Evolutionary conservation across 371 early-diverging fungal species (phyloP).

Genomic region (Mucor piriformis): DNA sequence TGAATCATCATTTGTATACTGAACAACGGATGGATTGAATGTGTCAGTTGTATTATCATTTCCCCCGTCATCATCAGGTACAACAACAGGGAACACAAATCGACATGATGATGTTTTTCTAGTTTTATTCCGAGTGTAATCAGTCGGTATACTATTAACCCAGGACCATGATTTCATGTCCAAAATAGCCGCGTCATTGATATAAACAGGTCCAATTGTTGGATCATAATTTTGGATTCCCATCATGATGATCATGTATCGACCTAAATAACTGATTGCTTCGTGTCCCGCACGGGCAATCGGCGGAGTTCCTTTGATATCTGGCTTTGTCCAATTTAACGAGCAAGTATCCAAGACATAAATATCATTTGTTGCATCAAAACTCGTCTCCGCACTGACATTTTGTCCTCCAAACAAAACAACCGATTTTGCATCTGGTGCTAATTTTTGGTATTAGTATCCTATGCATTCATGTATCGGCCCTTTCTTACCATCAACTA

Average conservation of each 20-base stretch:
- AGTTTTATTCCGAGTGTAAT: not conserved
- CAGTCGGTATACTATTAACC: conserved; percentile 24
- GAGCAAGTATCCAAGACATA: conserved; percentile 23
- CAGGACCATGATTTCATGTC: conserved; percentile 43
- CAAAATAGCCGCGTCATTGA: conserved; percentile 38
- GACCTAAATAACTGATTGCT: conserved; percentile 30
- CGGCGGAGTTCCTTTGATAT: conserved; percentile 14
- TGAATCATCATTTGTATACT: conserved; percentile 3
- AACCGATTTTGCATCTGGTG: conserved; percentile 25
- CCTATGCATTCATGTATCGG: not conserved
- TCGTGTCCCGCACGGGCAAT: conserved; percentile 38
- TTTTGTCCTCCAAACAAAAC: conserved; percentile 28
- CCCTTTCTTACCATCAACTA: conserved; percentile 27
- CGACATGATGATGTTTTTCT: conserved; percentile 20
- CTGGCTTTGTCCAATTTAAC: conserved; percentile 20
- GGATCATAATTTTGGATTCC: conserved; percentile 20
- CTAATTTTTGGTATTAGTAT: not conserved
- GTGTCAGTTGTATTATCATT: not conserved
- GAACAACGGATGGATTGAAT: conserved; percentile 5
- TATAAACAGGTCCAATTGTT: conserved; percentile 15
- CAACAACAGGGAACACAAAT: conserved; percentile 30
- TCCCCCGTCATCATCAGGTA: conserved; percentile 9
- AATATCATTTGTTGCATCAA: conserved; percentile 21
- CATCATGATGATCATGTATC: conserved; percentile 43
- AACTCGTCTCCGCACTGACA: not conserved